A percentile compares a stretch with the other conserved stretches of the same genome.
Evolutionary conservation across 2,329 filamentous ascomycete species (phyloP).

Genomic region (Rutstroemia sp.): DNA sequence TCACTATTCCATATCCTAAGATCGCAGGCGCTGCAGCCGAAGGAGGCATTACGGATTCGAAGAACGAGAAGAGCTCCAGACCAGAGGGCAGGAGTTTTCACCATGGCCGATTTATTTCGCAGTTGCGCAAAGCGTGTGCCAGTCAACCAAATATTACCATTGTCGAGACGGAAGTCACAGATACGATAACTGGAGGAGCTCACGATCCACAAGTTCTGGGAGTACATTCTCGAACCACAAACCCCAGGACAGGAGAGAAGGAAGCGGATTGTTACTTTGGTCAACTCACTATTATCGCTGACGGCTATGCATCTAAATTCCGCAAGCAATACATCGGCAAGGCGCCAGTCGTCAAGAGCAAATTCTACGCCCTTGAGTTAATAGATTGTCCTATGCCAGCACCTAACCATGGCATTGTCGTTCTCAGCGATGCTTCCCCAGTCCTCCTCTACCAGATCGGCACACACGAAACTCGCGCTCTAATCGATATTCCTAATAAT

Average conservation of each 20-base stretch:
- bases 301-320: constrained; percentile 91
- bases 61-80: constrained; percentile 32
- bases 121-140: constrained; percentile 68
- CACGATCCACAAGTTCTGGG: constrained; percentile 68
- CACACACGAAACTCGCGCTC: constrained; percentile 81
- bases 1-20: constrained; percentile 72
- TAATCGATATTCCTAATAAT: constrained; percentile 80
- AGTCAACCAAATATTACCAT: constrained; percentile 78
- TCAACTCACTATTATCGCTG: constrained; percentile 77
- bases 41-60: constrained; percentile 16
- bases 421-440: constrained; percentile 70
- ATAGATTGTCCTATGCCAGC: constrained; percentile 76
- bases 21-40: constrained; percentile 35
- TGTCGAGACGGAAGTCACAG: constrained; percentile 79
- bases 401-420: constrained; percentile 74
- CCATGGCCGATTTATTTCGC: constrained; percentile 86
- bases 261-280: constrained; percentile 77
- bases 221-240: constrained; percentile 64
- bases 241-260: constrained; percentile 48
- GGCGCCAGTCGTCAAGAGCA: constrained; percentile 65
- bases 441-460: constrained; percentile 96
- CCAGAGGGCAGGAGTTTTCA: constrained; percentile 81
- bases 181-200: constrained; percentile 59
- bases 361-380: constrained; percentile 90
- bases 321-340: constrained; percentile 67